These are phyloP conservation scores for Pseudogymnoascus sp. DNA, from an alignment of 2,329 filamentous ascomycete species.

Conservation along the genomic window DNA sequence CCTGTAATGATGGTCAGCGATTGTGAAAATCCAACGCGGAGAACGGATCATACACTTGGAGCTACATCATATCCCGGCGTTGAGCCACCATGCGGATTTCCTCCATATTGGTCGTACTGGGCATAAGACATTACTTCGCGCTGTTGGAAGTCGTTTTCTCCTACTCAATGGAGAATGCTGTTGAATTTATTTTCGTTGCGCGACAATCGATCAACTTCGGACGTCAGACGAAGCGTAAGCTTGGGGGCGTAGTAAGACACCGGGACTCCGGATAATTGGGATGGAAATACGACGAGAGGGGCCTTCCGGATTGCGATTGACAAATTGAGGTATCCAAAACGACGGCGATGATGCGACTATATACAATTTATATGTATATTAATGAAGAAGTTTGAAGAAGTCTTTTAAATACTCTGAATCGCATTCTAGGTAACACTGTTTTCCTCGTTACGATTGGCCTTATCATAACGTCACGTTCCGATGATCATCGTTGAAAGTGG, in stretches of 20 bases:
- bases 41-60: slow-evolving; percentile 10
- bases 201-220: not conserved
- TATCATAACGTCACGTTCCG: slow-evolving; percentile 3
- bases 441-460: not conserved
- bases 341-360: not conserved
- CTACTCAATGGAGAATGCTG: not conserved
- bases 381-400: not conserved
- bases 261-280: not conserved
- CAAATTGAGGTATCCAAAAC: not conserved
- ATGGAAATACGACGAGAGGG: not conserved
- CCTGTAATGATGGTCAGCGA: slow-evolving; percentile 12
- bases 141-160: no score
- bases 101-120: slow-evolving; percentile 46
- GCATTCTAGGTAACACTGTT: slow-evolving; percentile 2
- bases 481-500: slow-evolving; percentile 4
- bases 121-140: slow-evolving; percentile 47
- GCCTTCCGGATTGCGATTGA: not conserved
- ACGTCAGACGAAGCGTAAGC: slow-evolving; percentile 7
- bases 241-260: not conserved
- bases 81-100: slow-evolving; percentile 54
- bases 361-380: not conserved
- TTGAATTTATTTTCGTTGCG: not conserved
- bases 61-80: slow-evolving; percentile 30
- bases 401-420: not conserved
- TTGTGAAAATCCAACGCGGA: not conserved